phyloP scores from a whole-genome alignment of 1,139 yeast species.

The Pichia terricola region DNA sequence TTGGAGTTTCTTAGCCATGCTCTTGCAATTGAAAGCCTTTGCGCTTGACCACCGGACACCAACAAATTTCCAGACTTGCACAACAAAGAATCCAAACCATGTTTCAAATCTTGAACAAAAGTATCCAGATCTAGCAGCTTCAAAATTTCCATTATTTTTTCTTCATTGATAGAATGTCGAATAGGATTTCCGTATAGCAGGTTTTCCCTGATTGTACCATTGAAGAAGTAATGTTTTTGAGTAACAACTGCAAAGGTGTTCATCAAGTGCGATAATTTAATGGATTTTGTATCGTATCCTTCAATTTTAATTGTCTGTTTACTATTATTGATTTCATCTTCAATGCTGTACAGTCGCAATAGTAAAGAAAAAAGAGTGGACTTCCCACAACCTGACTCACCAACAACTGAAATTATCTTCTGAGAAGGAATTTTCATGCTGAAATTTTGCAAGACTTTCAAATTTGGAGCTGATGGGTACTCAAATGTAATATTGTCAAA shows the following conservation, averaged over 20 bases:
- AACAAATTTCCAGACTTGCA: constrained; percentile 39
- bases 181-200: constrained; percentile 47
- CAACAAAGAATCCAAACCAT: constrained; percentile 47
- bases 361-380: constrained; percentile 54
- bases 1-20: constrained; percentile 57
- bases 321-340: background rate
- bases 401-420: constrained; percentile 55
- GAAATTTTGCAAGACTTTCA: constrained; percentile 30
- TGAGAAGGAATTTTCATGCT: constrained; percentile 34
- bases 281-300: constrained; percentile 32
- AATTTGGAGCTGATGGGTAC: constrained; percentile 30
- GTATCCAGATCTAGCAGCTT: constrained; percentile 34
- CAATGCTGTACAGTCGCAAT: constrained; percentile 36
- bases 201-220: constrained; percentile 60
- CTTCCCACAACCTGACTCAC: constrained; percentile 77
- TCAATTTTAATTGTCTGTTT: constrained; percentile 26
- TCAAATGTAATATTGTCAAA: constrained; percentile 40
- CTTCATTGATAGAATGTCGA: constrained; percentile 21
- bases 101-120: constrained; percentile 43
- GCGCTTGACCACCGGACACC: constrained; percentile 76
- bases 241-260: constrained; percentile 53
- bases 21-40: constrained; percentile 66
- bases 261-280: constrained; percentile 44
- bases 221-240: constrained; percentile 56
- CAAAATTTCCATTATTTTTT: constrained; percentile 27